Conservation (phyloP, 305 asterid species). For the Solanum aculeatissimum region DNA sequence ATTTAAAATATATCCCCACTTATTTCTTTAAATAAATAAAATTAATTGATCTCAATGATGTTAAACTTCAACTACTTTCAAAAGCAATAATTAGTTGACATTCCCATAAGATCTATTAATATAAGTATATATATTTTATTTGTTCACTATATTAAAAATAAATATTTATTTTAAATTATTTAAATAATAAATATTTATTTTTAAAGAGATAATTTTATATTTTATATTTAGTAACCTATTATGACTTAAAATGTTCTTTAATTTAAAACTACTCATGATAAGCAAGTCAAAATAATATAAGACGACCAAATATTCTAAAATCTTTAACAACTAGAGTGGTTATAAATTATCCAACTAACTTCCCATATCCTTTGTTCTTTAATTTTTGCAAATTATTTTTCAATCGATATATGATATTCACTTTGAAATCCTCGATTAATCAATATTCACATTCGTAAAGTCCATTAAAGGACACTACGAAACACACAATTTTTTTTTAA, state of each 20-base stretch:
- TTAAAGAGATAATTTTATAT: too few species aligned
- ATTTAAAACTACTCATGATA: neutral
- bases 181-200: too few species aligned
- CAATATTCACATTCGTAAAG: neutral
- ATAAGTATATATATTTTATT: neutral
- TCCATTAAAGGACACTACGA: too few species aligned
- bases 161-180: neutral
- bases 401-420: rapidly evolving
- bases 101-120: neutral
- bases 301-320: neutral
- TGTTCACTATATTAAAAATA: neutral
- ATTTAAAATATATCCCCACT: neutral
- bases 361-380: neutral
- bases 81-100: neutral
- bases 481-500: too few species aligned
- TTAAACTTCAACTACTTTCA: neutral
- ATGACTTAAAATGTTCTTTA: neutral
- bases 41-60: neutral
- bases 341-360: neutral
- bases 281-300: neutral
- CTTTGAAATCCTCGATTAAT: neutral
- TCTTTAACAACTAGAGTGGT: neutral
- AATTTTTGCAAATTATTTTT: neutral
- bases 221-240: neutral
- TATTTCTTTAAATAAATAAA: neutral